phyloP scores from a whole-genome alignment of 148 eudicot genomes.

The Diospyros lotus region DNA sequence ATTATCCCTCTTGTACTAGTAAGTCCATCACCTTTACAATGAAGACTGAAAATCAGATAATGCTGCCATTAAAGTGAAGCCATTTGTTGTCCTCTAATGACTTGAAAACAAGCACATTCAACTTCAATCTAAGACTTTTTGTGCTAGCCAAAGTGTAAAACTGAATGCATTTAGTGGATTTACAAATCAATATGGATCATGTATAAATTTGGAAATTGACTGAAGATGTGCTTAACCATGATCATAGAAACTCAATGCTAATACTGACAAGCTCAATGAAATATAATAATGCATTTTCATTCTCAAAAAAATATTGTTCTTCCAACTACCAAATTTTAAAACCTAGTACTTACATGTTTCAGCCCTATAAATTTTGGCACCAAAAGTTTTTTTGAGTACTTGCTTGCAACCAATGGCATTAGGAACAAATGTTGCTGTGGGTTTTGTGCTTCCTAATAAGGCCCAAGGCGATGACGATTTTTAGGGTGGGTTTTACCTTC shows the following conservation, averaged over 20 bases:
- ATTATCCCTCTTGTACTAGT: background rate
- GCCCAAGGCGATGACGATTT: too few relatives aligned
- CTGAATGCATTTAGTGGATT: background rate
- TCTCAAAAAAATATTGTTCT: background rate
- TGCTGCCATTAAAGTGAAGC: background rate
- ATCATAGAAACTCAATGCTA: background rate
- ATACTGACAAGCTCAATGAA: background rate
- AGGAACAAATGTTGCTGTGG: background rate
- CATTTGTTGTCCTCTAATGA: background rate
- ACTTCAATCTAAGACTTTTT: background rate
- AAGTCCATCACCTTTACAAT: background rate
- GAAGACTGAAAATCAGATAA: background rate
- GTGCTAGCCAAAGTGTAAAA: background rate
- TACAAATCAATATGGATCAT: background rate
- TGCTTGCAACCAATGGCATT: background rate
- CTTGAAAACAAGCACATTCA: background rate
- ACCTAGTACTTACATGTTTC: background rate
- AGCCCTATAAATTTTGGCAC: background rate
- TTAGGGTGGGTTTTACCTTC: too few relatives aligned
- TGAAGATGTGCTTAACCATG: background rate
- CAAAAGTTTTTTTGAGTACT: background rate
- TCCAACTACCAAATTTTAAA: background rate
- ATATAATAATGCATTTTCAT: background rate
- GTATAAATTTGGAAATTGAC: background rate
- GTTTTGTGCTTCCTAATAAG: too few relatives aligned